Evolutionary conservation across 257 asterid genomes (phyloP).

Genomic region (Capsicum chinense): DNA sequence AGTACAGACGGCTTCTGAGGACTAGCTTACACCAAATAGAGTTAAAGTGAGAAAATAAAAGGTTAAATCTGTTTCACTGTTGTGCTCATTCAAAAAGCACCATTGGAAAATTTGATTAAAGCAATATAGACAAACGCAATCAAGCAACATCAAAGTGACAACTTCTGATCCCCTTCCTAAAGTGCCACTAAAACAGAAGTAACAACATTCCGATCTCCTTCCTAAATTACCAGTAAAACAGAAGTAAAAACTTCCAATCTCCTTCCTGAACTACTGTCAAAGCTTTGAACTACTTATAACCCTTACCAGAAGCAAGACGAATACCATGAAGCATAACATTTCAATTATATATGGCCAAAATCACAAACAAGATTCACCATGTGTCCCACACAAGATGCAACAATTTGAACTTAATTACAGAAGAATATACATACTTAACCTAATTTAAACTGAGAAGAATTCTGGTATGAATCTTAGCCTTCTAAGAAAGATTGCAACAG

Average conservation of each 20-base stretch:
- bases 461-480: constrained; percentile 8
- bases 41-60: neutral
- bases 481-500: neutral
- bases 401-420: constrained; percentile 18
- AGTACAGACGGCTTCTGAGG: neutral
- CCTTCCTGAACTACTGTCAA: constrained; percentile 3
- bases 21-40: constrained; percentile 17
- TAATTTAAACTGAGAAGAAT: neutral
- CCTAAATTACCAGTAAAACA: neutral
- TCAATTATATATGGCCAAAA: neutral
- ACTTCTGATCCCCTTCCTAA: neutral
- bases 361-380: neutral
- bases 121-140: neutral
- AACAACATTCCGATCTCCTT: neutral
- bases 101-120: neutral
- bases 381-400: constrained; percentile 18
- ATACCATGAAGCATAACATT: constrained; percentile 11
- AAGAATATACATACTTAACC: neutral
- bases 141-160: constrained; percentile 24
- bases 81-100: neutral
- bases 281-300: constrained; percentile 9
- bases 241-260: neutral
- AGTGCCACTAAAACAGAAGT: constrained; percentile 5
- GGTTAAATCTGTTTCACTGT: neutral
- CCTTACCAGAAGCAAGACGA: neutral